phyloP scores from a whole-genome alignment of 2,329 filamentous ascomycete species.

The Aspergillus phoenicis region DNA sequence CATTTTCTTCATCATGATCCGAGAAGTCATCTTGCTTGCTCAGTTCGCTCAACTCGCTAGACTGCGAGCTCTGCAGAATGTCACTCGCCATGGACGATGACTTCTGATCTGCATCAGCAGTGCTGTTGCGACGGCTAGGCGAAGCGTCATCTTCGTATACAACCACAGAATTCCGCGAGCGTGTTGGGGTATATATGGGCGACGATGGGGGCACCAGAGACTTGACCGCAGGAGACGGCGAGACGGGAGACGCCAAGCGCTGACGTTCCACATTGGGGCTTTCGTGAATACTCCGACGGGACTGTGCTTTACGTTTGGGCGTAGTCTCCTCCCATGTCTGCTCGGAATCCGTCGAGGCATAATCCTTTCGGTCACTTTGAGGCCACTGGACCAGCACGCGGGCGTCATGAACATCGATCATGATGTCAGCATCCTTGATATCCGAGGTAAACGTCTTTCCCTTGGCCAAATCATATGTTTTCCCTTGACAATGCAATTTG shows the following conservation, averaged over 20 bases:
- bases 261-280: constrained; percentile 60
- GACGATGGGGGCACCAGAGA: constrained; percentile 46
- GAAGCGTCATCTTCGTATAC: constrained; percentile 73
- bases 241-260: constrained; percentile 73
- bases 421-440: constrained; percentile 83
- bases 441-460: constrained; percentile 89
- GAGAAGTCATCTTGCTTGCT: constrained; percentile 65
- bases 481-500: constrained; percentile 87
- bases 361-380: constrained; percentile 55
- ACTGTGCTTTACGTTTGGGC: constrained; percentile 38
- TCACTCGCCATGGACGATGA: constrained; percentile 31
- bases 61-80: constrained; percentile 36
- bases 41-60: constrained; percentile 37
- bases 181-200: constrained; percentile 47
- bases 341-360: constrained; percentile 61
- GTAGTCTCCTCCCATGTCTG: constrained; percentile 68
- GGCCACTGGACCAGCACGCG: constrained; percentile 91
- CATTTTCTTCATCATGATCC: constrained; percentile 89
- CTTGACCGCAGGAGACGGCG: constrained; percentile 63
- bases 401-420: constrained; percentile 92
- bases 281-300: constrained; percentile 35
- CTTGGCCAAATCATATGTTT: constrained; percentile 82
- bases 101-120: constrained; percentile 32
- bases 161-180: constrained; percentile 49
- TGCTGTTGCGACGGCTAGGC: constrained; percentile 52